phyloP scores from a whole-genome alignment of 176 grass and related monocot species.

The Poa annua region DNA sequence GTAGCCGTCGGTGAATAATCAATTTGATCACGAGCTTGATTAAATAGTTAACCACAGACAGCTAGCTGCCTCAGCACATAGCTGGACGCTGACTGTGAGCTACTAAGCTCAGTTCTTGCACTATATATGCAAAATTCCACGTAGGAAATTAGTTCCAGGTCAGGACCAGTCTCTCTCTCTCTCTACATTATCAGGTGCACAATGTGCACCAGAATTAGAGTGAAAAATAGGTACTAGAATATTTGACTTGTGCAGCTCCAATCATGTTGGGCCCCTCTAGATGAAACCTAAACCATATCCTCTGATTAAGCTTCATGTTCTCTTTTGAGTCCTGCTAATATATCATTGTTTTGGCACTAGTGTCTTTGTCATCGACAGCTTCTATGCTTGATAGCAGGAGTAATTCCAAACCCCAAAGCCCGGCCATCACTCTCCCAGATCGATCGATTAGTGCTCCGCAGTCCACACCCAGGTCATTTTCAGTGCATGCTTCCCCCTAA shows the following conservation, averaged over 20 bases:
- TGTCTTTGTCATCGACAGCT: slow-evolving; percentile 48
- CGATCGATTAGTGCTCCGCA: slow-evolving; percentile 25
- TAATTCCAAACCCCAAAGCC: slow-evolving; percentile 26
- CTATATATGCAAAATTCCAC: slow-evolving; percentile 17
- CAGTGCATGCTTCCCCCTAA: slow-evolving; percentile 42
- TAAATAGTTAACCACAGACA: neutral
- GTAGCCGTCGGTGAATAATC: neutral
- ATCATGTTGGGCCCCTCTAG: slow-evolving; percentile 14
- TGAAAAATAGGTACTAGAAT: slow-evolving; percentile 32
- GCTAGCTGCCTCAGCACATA: slow-evolving; percentile 7
- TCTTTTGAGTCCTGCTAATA: slow-evolving; percentile 8
- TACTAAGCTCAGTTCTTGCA: neutral
- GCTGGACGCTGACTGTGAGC: neutral
- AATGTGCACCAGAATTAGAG: neutral
- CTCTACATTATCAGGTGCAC: neutral
- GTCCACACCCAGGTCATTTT: slow-evolving; percentile 38
- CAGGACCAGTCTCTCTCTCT: neutral
- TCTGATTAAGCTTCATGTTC: slow-evolving; percentile 38
- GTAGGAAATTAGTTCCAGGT: slow-evolving; percentile 26
- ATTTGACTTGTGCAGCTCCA: slow-evolving; percentile 50
- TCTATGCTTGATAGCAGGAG: slow-evolving; percentile 11
- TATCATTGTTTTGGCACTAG: slow-evolving; percentile 1
- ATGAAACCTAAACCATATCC: slow-evolving; percentile 40
- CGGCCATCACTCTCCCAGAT: slow-evolving; percentile 26
- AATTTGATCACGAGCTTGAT: neutral